Base-by-base conservation (phyloP, 208 protist species). In the Perkinsela sp. region DNA sequence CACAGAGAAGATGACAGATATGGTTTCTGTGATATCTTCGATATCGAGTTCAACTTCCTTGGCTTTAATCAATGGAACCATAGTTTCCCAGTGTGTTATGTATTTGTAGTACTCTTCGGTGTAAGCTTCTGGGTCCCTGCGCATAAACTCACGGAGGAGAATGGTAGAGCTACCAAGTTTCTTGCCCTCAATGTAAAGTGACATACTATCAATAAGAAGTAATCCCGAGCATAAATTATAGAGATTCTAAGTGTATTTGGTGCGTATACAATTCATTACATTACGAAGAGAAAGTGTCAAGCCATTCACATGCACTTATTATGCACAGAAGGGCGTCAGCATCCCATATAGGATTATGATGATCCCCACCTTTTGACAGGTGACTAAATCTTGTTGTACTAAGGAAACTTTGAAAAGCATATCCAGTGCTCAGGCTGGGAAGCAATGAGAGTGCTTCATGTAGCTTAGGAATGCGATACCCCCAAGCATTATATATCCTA, bases 331-430 rank as follows among this genome's bases (percentile, higher is more conserved):
- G 22, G 6, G 40, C 40, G 6, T 57, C 13, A n/a, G 40, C 22
- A 57, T 57, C 40, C 40, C 40, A 57, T 57, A 57, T 57, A 57
- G 40, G 40, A 22, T 57, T 57, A 57, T 57, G 40, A 22, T 57
- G 40, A 22, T 57, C 40, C 6, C 40, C 22, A 57, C 13, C 6
- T 57, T 57, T 22, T 6, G 22, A n/a, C 6, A n/a, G 22, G 6
- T 57, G 13, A 6, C 6, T 57, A n/a, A 57, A 6, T 22, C 40
- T 22, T 22, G 22, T 6, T 6, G 6, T 57, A 57, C 22, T 57
- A 6, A 57, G 40, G 22, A 57, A 57, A 22, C 40, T 57, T 22
- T n/a, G 40, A 57, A n/a, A 57, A n/a, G 40, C 22, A n/a, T 57
- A n/a, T 6, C 22, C 22, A n/a, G 13, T 22, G 22, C 22, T 57